phyloP scores from a whole-genome alignment of 2,329 filamentous ascomycete genomes.

The Rhinocladiella similis region DNA sequence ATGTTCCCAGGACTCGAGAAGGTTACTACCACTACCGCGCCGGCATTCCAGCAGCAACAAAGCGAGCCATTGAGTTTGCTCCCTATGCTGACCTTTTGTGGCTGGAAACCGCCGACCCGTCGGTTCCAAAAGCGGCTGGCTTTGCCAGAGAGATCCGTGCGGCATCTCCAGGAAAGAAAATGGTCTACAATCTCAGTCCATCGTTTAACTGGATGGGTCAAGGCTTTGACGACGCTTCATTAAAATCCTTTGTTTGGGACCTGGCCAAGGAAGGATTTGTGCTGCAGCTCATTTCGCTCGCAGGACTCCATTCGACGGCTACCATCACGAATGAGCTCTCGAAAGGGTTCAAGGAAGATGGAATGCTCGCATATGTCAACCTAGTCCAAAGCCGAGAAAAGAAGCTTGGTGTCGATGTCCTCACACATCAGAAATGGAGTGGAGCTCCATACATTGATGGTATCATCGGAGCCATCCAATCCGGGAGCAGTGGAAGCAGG shows the following conservation, averaged over 20 bases:
- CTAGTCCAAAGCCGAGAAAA: conserved; percentile 87
- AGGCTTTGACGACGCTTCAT: conserved; percentile 77
- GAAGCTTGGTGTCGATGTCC: conserved; percentile 85
- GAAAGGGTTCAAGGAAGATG: conserved; percentile 79
- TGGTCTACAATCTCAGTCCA: conserved; percentile 95
- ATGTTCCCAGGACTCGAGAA: conserved; percentile 88
- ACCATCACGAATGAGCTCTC: conserved; percentile 73
- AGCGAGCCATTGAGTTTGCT: conserved; percentile 86
- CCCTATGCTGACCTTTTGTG: conserved; percentile 93
- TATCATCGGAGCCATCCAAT: conserved; percentile 85
- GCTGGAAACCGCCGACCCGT: conserved; percentile 93
- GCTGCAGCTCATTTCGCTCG: conserved; percentile 64
- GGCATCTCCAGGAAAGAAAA: conserved; percentile 72
- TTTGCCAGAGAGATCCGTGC: conserved; percentile 76
- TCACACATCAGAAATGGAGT: conserved; percentile 86
- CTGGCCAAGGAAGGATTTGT: conserved; percentile 81
- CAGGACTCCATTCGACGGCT: conserved; percentile 64
- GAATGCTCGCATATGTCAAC: conserved; percentile 98
- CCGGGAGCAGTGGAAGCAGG: conserved; percentile 82
- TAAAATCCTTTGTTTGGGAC: conserved; percentile 95
- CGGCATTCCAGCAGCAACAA: conserved; percentile 76
- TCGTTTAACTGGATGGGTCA: conserved; percentile 99
- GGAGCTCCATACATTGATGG: conserved; percentile 79
- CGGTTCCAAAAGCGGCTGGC: conserved; percentile 70
- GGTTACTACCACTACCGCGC: conserved; percentile 83